These are phyloP conservation scores for Suillus sp. DNA, from an alignment of 768 basidiomycete genomes.

Conservation along the genomic window DNA sequence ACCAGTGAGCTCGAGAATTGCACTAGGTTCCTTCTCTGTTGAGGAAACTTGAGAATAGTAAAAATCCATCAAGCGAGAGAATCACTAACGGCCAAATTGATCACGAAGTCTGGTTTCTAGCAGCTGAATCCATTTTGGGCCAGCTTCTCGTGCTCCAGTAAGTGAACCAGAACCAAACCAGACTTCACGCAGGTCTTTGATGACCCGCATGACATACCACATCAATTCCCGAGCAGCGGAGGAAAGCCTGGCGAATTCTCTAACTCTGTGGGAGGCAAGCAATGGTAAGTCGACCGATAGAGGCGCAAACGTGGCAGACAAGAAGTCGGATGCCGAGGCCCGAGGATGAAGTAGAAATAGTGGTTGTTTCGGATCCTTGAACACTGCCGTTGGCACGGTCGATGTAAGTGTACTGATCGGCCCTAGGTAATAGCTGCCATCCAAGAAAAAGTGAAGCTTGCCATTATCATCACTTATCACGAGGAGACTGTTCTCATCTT, in stretches of 20 bases:
- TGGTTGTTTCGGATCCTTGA: conserved; percentile 48
- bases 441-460: conserved; percentile 64
- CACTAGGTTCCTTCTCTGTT: conserved; percentile 60
- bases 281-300: conserved; percentile 55
- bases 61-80: not conserved
- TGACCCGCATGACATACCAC: conserved; percentile 69
- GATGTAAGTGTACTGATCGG: conserved; percentile 36
- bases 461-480: conserved; percentile 61
- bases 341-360: conserved; percentile 53
- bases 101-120: conserved; percentile 66
- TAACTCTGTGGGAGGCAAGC: conserved; percentile 53
- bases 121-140: conserved; percentile 69
- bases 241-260: conserved; percentile 72
- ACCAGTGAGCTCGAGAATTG: conserved; percentile 70
- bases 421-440: conserved; percentile 77
- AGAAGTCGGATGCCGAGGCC: conserved; percentile 26
- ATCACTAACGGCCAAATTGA: conserved; percentile 64
- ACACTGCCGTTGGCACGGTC: conserved; percentile 22
- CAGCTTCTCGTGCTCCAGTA: conserved; percentile 70
- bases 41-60: conserved; percentile 2
- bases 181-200: conserved; percentile 68
- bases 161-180: conserved; percentile 75
- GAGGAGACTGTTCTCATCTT: conserved; percentile 66
- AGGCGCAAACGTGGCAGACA: conserved; percentile 40
- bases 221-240: conserved; percentile 69